Evolutionary conservation across 306 rosid genomes (phyloP).

Genomic region (Notholithocarpus densiflorus): DNA sequence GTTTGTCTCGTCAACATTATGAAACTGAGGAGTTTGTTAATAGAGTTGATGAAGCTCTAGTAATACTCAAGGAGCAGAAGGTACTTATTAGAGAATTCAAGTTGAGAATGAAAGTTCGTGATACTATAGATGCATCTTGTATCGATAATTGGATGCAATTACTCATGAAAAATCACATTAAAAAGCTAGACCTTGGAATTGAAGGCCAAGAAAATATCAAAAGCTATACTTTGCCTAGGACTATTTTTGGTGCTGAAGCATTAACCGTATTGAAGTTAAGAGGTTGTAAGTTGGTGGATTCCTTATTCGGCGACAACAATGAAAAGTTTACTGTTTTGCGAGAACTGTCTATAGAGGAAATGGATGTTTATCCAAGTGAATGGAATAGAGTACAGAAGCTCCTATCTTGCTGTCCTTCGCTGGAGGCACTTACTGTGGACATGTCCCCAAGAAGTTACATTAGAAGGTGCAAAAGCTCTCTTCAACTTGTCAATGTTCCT

Average conservation of each 20-base stretch:
- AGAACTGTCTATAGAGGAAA: not conserved
- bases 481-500: not conserved
- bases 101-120: not conserved
- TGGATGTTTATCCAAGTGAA: not conserved
- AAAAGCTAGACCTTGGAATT: not conserved
- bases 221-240: not conserved
- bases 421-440: not conserved
- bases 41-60: not conserved
- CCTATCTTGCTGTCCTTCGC: not conserved
- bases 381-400: not conserved
- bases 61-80: not conserved
- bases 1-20: not conserved
- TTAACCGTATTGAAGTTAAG: not conserved
- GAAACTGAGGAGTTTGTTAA: not conserved
- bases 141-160: not conserved
- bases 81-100: not conserved
- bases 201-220: no score
- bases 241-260: not conserved
- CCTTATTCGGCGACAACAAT: not conserved
- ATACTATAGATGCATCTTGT: not conserved
- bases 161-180: not conserved
- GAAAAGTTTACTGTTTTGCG: not conserved
- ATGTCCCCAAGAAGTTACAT: no score
- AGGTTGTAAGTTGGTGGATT: not conserved
- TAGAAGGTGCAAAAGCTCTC: not conserved